These are phyloP conservation scores for Pseudonectria buxi DNA, from an alignment of 2,329 filamentous ascomycete genomes.

Conservation along the genomic window DNA sequence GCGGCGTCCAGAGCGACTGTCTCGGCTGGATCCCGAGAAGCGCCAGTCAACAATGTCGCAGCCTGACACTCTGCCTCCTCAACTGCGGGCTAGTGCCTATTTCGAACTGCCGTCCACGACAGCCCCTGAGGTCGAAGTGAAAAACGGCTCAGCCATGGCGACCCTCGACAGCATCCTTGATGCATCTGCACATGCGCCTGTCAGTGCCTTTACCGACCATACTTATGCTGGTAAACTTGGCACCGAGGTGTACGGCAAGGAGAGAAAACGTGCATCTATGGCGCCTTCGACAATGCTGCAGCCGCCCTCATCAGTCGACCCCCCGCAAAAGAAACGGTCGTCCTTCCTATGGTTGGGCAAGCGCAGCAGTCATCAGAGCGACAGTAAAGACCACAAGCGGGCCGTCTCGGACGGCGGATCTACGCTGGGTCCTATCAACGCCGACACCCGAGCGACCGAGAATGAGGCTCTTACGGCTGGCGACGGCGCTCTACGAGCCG, in stretches of 20 bases:
- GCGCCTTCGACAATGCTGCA: constrained; percentile 21
- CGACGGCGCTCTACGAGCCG: constrained; percentile 16
- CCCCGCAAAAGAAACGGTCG: constrained; percentile 38
- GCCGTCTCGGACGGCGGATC: constrained; percentile 9
- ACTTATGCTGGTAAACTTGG: constrained; percentile 72
- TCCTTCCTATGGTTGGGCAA: constrained; percentile 44
- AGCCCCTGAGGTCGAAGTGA: constrained; percentile 47
- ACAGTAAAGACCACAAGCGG: constrained; percentile 19
- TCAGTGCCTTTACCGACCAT: constrained; percentile 87
- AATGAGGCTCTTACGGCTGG: constrained; percentile 20
- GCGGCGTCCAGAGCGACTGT: constrained; percentile 28
- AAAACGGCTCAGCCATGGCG: constrained; percentile 75
- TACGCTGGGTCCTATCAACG: constrained; percentile 20
- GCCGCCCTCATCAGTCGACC: constrained; percentile 12
- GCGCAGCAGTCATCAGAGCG: constrained; percentile 26
- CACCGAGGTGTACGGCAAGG: constrained; percentile 63
- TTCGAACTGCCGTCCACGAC: constrained; percentile 64
- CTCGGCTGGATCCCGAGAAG: constrained; percentile 25
- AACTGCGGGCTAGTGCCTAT: constrained; percentile 83
- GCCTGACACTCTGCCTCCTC: constrained; percentile 56
- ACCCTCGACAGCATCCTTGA: constrained; percentile 90
- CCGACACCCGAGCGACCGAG: constrained; percentile 18
- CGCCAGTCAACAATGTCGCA: constrained; percentile 27
- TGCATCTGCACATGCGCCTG: constrained; percentile 79
- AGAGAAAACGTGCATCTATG: constrained; percentile 42